Percentiles rank a stretch among this genome's conserved stretches.
Conservation (phyloP, 768 basidiomycete genomes). For the Collybia mongolica region DNA sequence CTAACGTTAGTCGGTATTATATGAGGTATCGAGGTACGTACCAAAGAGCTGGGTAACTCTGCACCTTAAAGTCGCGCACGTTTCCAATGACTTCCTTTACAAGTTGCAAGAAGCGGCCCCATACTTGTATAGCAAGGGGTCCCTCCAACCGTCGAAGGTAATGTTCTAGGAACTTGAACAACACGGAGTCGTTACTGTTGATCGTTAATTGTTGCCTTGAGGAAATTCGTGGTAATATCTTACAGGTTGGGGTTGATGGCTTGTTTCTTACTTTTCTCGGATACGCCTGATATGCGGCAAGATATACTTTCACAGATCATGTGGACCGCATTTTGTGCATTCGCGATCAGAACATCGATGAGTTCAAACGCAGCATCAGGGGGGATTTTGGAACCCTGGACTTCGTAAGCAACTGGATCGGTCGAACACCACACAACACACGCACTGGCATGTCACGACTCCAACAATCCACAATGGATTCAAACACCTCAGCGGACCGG, state of each 20-base stretch:
- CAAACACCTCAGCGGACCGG: constrained; percentile 78
- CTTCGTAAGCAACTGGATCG: constrained; percentile 8
- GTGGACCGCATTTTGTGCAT: constrained; percentile 83
- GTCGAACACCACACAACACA: background rate
- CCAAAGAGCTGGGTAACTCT: constrained; percentile 74
- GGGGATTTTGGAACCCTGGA: constrained; percentile 34
- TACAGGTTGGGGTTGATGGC: constrained; percentile 68
- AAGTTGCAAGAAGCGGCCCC: constrained; percentile 75
- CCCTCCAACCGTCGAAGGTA: constrained; percentile 85
- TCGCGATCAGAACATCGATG: constrained; percentile 79
- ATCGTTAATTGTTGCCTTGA: constrained; percentile 4
- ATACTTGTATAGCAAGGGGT: constrained; percentile 90
- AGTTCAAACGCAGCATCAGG: constrained; percentile 72
- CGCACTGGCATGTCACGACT: constrained; percentile 51
- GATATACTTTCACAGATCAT: constrained; percentile 85
- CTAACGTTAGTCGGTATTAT: no score
- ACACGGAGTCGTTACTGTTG: constrained; percentile 59
- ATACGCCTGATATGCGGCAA: constrained; percentile 49
- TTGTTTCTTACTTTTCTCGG: constrained; percentile 62
- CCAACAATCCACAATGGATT: constrained; percentile 85
- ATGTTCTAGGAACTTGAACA: constrained; percentile 88
- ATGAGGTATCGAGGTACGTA: constrained; percentile 26
- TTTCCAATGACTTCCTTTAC: constrained; percentile 73
- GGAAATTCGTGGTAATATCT: constrained; percentile 21
- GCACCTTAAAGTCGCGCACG: constrained; percentile 65